Evolutionary conservation across 371 early-diverging fungal species (phyloP).

Genomic region (Zychaea mexicana): DNA sequence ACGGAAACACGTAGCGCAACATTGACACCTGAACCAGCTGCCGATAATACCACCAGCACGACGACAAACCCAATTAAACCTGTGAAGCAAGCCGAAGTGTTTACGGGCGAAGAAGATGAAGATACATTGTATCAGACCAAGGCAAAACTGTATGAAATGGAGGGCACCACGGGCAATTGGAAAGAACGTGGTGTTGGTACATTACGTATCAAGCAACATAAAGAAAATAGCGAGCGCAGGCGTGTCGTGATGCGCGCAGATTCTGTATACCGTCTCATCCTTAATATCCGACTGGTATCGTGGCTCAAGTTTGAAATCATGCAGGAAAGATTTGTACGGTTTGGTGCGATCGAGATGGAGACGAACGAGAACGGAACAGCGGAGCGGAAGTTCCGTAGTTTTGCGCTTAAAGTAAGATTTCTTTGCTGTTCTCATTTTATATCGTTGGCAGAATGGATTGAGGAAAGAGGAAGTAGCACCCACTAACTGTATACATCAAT

Average conservation of each 20-base stretch:
- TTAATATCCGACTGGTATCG: slow-evolving; percentile 55
- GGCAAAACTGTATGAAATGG: slow-evolving; percentile 49
- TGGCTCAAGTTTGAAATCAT: slow-evolving; percentile 56
- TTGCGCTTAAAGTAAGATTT: slow-evolving; percentile 46
- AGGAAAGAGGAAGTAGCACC: too few relatives aligned
- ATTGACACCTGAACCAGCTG: slow-evolving; percentile 11
- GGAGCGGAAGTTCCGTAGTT: slow-evolving; percentile 44
- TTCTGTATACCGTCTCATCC: slow-evolving; percentile 58
- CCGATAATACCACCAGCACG: neutral
- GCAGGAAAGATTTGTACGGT: slow-evolving; percentile 62
- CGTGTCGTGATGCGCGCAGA: slow-evolving; percentile 69
- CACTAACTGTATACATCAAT: too few relatives aligned
- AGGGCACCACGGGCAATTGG: slow-evolving; percentile 31
- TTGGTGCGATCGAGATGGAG: slow-evolving; percentile 49
- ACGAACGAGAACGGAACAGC: slow-evolving; percentile 24
- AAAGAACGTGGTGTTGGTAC: slow-evolving; percentile 55
- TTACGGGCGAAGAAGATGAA: slow-evolving; percentile 57
- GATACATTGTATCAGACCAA: slow-evolving; percentile 44
- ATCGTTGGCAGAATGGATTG: too few relatives aligned
- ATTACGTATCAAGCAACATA: slow-evolving; percentile 31
- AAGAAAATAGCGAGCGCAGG: slow-evolving; percentile 14
- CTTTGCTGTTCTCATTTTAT: too few relatives aligned
- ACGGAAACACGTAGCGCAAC: neutral
- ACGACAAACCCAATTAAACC: slow-evolving; percentile 24
- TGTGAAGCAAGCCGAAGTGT: slow-evolving; percentile 21